Percentiles rank a stretch among this genome's conserved stretches.
phyloP scores from a whole-genome alignment of 2,329 filamentous ascomycete species.

The Fusarium sp. region DNA sequence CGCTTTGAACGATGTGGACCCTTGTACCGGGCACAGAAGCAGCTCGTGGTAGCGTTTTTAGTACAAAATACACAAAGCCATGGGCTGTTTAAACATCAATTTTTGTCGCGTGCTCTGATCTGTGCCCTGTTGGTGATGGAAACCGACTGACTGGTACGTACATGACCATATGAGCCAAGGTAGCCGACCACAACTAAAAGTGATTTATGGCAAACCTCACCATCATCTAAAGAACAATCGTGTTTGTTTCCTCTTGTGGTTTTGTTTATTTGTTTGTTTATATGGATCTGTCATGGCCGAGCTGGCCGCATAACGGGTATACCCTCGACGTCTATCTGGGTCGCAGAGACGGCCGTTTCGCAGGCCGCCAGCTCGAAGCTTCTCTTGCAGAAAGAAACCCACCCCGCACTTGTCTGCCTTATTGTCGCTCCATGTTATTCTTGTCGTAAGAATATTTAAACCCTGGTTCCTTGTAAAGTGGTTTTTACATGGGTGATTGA shows the following conservation, averaged over 20 bases:
- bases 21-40: constrained; percentile 38
- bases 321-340: constrained; percentile 44
- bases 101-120: constrained; percentile 35
- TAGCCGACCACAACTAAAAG: neutral
- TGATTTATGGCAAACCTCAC: neutral
- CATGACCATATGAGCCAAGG: constrained; percentile 22
- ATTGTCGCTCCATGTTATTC: constrained; percentile 22
- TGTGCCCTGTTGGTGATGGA: constrained; percentile 20
- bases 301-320: constrained; percentile 40
- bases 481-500: constrained; percentile 27
- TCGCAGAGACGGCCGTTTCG: constrained; percentile 22
- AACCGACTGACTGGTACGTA: constrained; percentile 23
- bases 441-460: neutral
- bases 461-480: constrained; percentile 38
- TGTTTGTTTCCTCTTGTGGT: constrained; percentile 14
- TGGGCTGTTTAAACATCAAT: constrained; percentile 40
- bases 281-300: constrained; percentile 42
- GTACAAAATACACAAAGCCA: constrained; percentile 41
- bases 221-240: constrained; percentile 14
- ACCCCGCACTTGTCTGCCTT: constrained; percentile 23
- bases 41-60: constrained; percentile 43
- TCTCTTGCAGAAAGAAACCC: constrained; percentile 22
- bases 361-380: constrained; percentile 20
- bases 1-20: constrained; percentile 27
- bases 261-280: constrained; percentile 42